These are phyloP conservation scores for Wickerhamomyces ciferrii DNA, from an alignment of 805 yeast species.

Conservation along the genomic window DNA sequence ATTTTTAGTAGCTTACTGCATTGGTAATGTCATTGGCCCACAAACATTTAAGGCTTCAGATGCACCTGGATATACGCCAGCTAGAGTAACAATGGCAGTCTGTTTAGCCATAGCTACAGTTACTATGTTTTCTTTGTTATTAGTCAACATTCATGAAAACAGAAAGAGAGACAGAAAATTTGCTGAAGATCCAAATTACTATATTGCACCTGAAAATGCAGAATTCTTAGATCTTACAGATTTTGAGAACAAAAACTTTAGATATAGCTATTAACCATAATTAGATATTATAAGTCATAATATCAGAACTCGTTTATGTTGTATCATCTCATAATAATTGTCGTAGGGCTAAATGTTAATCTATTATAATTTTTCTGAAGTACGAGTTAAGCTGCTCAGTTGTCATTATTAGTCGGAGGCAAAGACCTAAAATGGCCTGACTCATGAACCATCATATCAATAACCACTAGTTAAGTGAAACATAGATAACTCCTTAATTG, in stretches of 20 bases:
- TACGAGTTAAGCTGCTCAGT: too few relatives aligned
- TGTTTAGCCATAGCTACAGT: conserved; percentile 39
- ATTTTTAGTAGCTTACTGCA: conserved; percentile 55
- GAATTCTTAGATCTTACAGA: conserved; percentile 44
- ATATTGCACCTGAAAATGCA: conserved; percentile 23
- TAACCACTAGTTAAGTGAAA: too few relatives aligned
- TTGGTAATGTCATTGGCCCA: conserved; percentile 66
- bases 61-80: conserved; percentile 74
- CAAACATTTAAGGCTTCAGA: conserved; percentile 46
- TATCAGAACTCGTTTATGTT: too few relatives aligned
- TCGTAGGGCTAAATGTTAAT: too few relatives aligned
- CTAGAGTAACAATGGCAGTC: conserved; percentile 52
- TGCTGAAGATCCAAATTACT: conserved; percentile 21
- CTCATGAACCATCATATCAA: too few relatives aligned
- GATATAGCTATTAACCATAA: conserved; percentile 21
- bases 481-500: too few relatives aligned
- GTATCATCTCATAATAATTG: too few relatives aligned
- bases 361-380: too few relatives aligned
- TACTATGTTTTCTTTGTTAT: conserved; percentile 24
- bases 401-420: too few relatives aligned
- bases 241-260: conserved; percentile 24
- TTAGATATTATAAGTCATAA: too few relatives aligned
- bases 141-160: conserved; percentile 32
- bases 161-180: conserved; percentile 31
- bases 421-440: too few relatives aligned